These are phyloP conservation scores for Sporothrix inflata DNA, from an alignment of 2,329 filamentous ascomycete genomes.

Conservation along the genomic window DNA sequence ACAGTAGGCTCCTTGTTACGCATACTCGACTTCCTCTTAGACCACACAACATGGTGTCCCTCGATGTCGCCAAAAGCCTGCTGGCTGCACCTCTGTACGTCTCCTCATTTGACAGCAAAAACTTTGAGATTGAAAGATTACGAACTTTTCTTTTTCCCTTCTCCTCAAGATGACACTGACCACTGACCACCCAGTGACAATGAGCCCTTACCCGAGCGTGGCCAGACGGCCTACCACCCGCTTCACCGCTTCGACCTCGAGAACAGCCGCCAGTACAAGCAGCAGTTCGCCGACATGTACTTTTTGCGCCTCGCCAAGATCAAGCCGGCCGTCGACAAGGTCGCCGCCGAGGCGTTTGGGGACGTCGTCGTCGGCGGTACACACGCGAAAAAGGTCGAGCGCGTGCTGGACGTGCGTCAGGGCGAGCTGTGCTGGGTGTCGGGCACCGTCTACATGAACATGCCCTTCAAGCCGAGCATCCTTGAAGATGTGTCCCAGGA, in stretches of 20 bases:
- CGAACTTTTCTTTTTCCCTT: background rate
- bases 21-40: background rate
- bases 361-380: constrained; percentile 78
- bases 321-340: constrained; percentile 77
- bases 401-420: constrained; percentile 93
- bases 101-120: background rate
- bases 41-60: constrained; percentile 45
- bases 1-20: background rate
- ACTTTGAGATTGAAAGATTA: no score
- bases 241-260: constrained; percentile 75
- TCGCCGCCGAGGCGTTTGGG: constrained; percentile 76
- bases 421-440: constrained; percentile 94
- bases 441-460: constrained; percentile 96
- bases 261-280: constrained; percentile 75
- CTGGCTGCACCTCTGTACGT: constrained; percentile 56
- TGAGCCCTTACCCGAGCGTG: constrained; percentile 51
- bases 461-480: constrained; percentile 94
- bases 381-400: constrained; percentile 73
- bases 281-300: constrained; percentile 98
- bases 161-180: background rate
- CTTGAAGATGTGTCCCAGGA: constrained; percentile 94
- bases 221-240: constrained; percentile 67
- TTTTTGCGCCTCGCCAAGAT: constrained; percentile 87
- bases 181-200: constrained; percentile 40
- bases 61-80: constrained; percentile 50